A percentile compares a stretch with the other conserved stretches of the same genome.
phyloP scores from a whole-genome alignment of 108 stramenopile species.

The Chaetoceros muelleri region DNA sequence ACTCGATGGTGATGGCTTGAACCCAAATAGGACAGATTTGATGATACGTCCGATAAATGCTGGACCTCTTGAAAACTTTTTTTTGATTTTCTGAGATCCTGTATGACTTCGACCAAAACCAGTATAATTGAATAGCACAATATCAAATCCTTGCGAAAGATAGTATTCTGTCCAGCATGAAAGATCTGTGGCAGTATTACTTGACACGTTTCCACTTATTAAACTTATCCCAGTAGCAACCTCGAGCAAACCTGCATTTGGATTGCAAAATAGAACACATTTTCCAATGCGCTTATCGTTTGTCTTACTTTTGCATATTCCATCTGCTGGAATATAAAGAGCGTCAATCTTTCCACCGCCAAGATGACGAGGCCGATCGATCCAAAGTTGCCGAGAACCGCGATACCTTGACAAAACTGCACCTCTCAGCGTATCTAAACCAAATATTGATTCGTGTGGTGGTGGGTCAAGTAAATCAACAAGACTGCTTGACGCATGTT shows the following conservation, averaged over 20 bases:
- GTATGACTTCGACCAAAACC: slow-evolving; percentile 73
- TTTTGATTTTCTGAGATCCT: not conserved
- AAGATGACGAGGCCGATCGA: slow-evolving; percentile 19
- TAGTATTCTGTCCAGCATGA: slow-evolving; percentile 76
- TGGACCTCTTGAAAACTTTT: not conserved
- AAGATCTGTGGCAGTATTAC: slow-evolving; percentile 17
- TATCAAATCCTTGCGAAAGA: slow-evolving; percentile 57
- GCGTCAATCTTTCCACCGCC: slow-evolving; percentile 57
- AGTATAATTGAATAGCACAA: slow-evolving; percentile 83
- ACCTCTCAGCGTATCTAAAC: slow-evolving; percentile 70
- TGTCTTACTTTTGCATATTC: not conserved
- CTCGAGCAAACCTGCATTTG: slow-evolving; percentile 80
- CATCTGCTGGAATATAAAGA: slow-evolving; percentile 42
- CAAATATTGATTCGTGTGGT: slow-evolving; percentile 69
- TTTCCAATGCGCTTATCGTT: slow-evolving; percentile 16
- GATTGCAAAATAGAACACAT: slow-evolving; percentile 83
- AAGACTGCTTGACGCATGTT: slow-evolving; percentile 9
- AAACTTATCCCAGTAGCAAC: slow-evolving; percentile 77
- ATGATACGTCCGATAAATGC: not conserved
- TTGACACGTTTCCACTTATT: slow-evolving; percentile 56
- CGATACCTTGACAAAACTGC: slow-evolving; percentile 56
- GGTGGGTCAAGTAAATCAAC: slow-evolving; percentile 67
- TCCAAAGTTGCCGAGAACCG: slow-evolving; percentile 78
- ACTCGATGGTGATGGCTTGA: slow-evolving; percentile 61
- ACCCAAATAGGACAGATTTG: not conserved